These are phyloP conservation scores for Bipolaris victoriae DNA, from an alignment of 2,329 filamentous ascomycete species.

Conservation along the genomic window DNA sequence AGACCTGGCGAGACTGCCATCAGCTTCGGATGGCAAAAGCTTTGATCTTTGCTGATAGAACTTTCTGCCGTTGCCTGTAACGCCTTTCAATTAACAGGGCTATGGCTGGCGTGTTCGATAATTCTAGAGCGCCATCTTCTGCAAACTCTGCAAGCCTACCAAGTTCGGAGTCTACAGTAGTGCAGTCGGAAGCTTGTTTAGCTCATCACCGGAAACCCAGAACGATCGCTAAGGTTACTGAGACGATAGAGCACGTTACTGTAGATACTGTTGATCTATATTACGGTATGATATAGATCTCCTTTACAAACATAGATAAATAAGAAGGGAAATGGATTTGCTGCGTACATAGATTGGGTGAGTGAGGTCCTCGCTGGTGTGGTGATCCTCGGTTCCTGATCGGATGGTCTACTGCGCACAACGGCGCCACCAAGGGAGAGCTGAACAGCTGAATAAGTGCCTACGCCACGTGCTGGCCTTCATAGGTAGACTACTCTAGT, in stretches of 20 bases:
- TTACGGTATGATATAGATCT: background rate
- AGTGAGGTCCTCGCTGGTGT: background rate
- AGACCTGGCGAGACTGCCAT: background rate
- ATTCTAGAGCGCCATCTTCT: slow-evolving; percentile 1
- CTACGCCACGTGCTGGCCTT: background rate
- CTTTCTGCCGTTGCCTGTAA: background rate
- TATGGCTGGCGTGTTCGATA: background rate
- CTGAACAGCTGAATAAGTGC: background rate
- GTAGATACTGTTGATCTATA: background rate
- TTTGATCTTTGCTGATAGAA: background rate
- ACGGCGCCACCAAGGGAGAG: background rate
- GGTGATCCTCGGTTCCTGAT: background rate
- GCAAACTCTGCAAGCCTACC: background rate
- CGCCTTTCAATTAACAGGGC: background rate
- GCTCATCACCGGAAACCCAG: background rate
- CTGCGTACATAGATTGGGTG: background rate
- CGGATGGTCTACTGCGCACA: background rate
- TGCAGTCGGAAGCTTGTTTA: background rate
- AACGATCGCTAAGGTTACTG: background rate
- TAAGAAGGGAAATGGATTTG: background rate
- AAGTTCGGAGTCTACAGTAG: background rate
- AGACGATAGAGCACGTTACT: background rate
- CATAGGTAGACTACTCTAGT: background rate
- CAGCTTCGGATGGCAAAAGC: background rate
- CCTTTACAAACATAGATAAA: background rate